Base-by-base conservation (phyloP, 495 filamentous ascomycete species). In the Aspergillus affinis region DNA sequence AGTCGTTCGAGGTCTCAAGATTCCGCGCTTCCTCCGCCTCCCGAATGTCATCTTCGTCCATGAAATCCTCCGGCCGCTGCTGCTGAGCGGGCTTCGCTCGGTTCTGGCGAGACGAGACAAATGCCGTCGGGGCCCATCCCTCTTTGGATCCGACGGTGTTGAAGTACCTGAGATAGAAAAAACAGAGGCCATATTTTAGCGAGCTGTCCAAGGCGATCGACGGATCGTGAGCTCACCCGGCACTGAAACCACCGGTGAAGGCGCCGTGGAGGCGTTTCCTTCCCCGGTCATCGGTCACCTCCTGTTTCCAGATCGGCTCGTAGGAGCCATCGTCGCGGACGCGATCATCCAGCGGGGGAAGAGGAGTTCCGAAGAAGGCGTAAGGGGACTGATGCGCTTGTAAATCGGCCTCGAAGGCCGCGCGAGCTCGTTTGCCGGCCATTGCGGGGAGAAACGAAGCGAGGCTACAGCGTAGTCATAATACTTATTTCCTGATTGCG, bases 121-220 rank as follows among this genome's bases (percentile, higher is more conserved):
- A 98, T 6, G 89, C 88, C 13, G 91, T 82, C 8, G 94, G 94
- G 13, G 89, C 88, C 93, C 93, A 98, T 76, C 94, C 94, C 82
- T 98, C 93, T 75, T 98, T 98, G 8, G 92, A 96, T 29, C 94
- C 95, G 65, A 97, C 95, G 12, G 91, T 96, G 69, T 98, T 98
- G 79, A 94, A 98, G 73, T 98, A 97, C 61, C 91, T 95, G 62
- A 50, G 61, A 47, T 61, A 51, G 36, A 6, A 62, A 50, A 51
- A 5, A 18, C 60, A 18, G 57, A 52, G 55, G 55, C 48, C 60
- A 66, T 61, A 54, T 65, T 52, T 78, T 62, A 78, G 70, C 63
- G 52, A 62, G 59, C 60, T 68, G 62, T 63, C 56, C 61, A 53
- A 61, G 55, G 52, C 53, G 65, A 61, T 58, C 59, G 44, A 61